Conservation (phyloP, 495 filamentous ascomycete genomes). For the Talaromyces wortmannii region DNA sequence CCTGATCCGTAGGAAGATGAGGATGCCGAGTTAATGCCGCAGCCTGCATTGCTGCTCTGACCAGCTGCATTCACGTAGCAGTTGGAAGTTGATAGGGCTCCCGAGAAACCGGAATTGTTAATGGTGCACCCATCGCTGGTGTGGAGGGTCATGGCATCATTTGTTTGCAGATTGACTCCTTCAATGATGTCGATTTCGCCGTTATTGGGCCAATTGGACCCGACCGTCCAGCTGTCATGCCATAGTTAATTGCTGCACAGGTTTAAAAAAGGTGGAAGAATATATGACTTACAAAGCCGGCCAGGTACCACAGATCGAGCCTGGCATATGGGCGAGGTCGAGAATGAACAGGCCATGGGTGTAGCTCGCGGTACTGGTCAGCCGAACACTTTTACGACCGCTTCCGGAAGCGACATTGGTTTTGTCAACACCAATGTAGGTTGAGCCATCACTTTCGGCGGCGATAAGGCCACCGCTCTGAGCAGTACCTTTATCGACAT, state of each 20-base stretch:
- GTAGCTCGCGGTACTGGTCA: constrained; percentile 47
- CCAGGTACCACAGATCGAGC: constrained; percentile 49
- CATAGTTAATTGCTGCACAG: not conserved
- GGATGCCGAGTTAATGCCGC: constrained; percentile 34
- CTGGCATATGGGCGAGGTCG: constrained; percentile 52
- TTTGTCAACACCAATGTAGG: constrained; percentile 39
- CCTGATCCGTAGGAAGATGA: constrained; percentile 40
- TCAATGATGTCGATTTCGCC: constrained; percentile 75
- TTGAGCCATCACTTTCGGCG: constrained; percentile 25
- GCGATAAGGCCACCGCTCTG: constrained; percentile 46
- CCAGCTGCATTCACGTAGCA: constrained; percentile 46
- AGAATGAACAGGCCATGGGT: constrained; percentile 50
- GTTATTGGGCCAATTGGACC: constrained; percentile 56
- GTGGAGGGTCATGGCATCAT: constrained; percentile 61
- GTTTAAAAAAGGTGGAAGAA: constrained; percentile 1
- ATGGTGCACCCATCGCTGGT: constrained; percentile 55
- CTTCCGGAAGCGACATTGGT: constrained; percentile 31
- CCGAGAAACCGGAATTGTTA: constrained; percentile 33
- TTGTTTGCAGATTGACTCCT: constrained; percentile 49
- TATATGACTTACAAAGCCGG: constrained; percentile 43
- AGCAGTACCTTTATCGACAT: constrained; percentile 45
- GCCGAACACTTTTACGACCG: constrained; percentile 49
- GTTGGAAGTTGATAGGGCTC: constrained; percentile 30
- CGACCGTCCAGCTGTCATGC: constrained; percentile 39
- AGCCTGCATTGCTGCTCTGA: constrained; percentile 44